Evolutionary conservation across 225 moss, liverwort and hornwort genomes (phyloP).

Genomic region (Physcomitrellopsis africana): DNA sequence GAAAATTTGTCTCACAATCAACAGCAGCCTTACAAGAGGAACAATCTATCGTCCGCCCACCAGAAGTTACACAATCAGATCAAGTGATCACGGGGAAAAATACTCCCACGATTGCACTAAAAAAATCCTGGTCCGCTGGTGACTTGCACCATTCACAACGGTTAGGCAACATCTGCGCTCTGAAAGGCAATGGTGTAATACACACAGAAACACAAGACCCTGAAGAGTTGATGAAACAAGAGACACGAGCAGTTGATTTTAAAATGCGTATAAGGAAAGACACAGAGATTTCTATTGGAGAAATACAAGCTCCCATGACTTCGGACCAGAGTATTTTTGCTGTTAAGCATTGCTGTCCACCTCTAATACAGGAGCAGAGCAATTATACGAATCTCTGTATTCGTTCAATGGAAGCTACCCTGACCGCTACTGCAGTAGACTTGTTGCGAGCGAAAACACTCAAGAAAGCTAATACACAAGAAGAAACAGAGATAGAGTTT

Average conservation of each 20-base stretch:
- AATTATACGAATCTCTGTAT: background rate
- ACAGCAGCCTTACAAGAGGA: conserved; percentile 13
- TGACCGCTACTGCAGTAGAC: conserved; percentile 10
- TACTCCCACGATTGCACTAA: conserved; percentile 21
- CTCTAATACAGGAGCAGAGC: background rate
- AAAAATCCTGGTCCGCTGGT: conserved; percentile 44
- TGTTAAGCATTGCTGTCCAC: background rate
- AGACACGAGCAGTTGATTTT: conserved; percentile 24
- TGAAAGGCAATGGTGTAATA: conserved; percentile 25
- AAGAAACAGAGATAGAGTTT: conserved; percentile 1
- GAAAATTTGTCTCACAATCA: conserved; percentile 37
- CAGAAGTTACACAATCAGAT: background rate
- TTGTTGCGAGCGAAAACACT: conserved; percentile 4
- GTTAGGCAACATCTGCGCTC: conserved; percentile 32
- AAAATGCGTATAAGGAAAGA: conserved; percentile 1
- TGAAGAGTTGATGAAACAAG: conserved; percentile 18
- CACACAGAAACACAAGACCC: conserved; percentile 8
- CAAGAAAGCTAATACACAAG: conserved; percentile 1
- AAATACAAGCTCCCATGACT: conserved; percentile 4
- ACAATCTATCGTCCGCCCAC: background rate
- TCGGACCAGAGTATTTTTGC: background rate
- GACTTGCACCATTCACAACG: conserved; percentile 37
- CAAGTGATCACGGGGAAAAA: conserved; percentile 2
- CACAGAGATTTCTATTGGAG: background rate
- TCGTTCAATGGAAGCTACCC: conserved; percentile 21